These are phyloP conservation scores for Alternaria arborescens DNA, from an alignment of 2,329 filamentous ascomycete species.

Conservation along the genomic window DNA sequence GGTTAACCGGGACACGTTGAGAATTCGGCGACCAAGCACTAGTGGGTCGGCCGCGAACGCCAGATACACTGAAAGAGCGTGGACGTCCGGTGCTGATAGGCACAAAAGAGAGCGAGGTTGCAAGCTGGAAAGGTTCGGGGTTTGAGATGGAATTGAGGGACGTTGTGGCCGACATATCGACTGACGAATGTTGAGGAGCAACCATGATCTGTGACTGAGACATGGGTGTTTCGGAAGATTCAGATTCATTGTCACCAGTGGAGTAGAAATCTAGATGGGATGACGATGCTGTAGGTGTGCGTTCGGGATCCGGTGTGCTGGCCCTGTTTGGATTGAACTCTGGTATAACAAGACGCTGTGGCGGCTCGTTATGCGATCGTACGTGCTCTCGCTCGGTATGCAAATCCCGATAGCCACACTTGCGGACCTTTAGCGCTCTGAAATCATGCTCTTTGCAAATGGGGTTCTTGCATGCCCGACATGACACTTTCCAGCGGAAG, in stretches of 20 bases:
- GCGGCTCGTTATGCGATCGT: slow-evolving; percentile 45
- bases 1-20: slow-evolving; percentile 34
- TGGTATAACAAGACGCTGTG: slow-evolving; percentile 46
- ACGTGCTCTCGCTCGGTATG: slow-evolving; percentile 57
- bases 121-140: slow-evolving; percentile 35
- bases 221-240: slow-evolving; percentile 41
- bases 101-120: slow-evolving; percentile 39
- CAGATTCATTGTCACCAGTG: slow-evolving; percentile 37
- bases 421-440: slow-evolving; percentile 63
- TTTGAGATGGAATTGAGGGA: slow-evolving; percentile 36
- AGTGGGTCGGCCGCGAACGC: slow-evolving; percentile 45
- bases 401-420: slow-evolving; percentile 66
- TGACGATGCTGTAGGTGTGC: slow-evolving; percentile 34
- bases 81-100: slow-evolving; percentile 48
- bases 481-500: slow-evolving; percentile 68
- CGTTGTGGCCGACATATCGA: slow-evolving; percentile 42
- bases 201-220: slow-evolving; percentile 49
- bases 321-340: slow-evolving; percentile 46
- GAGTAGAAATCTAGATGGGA: slow-evolving; percentile 35
- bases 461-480: slow-evolving; percentile 64
- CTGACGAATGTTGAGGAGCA: slow-evolving; percentile 31
- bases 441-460: slow-evolving; percentile 69
- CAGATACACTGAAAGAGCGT: slow-evolving; percentile 50
- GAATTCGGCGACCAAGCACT: slow-evolving; percentile 37
- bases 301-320: slow-evolving; percentile 34